These are phyloP conservation scores for Boletus subparvulus DNA, from an alignment of 768 basidiomycete genomes.

Conservation along the genomic window DNA sequence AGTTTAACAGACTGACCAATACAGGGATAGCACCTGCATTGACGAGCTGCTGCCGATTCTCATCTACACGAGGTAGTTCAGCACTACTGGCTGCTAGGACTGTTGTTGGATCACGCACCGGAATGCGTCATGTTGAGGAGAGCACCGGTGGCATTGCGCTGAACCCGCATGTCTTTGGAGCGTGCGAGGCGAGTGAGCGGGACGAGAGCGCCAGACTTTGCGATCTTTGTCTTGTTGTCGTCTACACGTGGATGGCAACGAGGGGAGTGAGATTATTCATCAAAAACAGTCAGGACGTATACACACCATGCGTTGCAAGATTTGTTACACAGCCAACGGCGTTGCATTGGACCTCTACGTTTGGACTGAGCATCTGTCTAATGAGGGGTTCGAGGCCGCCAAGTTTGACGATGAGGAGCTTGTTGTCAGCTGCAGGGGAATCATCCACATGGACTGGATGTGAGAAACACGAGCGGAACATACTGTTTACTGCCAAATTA, in stretches of 20 bases:
- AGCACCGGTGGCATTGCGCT: constrained; percentile 97
- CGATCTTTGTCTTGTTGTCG: constrained; percentile 99
- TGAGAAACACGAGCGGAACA: constrained; percentile 36
- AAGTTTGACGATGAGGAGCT: constrained; percentile 95
- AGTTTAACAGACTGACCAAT: constrained; percentile 89
- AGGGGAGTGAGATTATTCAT: constrained; percentile 8
- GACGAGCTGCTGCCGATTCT: constrained; percentile 97
- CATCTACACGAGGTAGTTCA: constrained; percentile 55
- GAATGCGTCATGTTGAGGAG: constrained; percentile 99
- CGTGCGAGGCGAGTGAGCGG: constrained; percentile 94
- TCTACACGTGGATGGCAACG: constrained; percentile 47
- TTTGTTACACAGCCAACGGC: constrained; percentile 99
- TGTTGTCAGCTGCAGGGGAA: constrained; percentile 81
- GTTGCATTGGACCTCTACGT: constrained; percentile 99
- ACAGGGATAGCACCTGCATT: constrained; percentile 99
- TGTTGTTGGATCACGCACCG: constrained; percentile 48
- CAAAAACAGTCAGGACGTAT: background rate
- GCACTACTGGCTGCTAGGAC: background rate
- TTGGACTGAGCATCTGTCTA: constrained; percentile 97
- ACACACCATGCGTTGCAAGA: constrained; percentile 92
- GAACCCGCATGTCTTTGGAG: constrained; percentile 99
- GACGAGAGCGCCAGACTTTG: constrained; percentile 97
- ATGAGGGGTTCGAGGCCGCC: constrained; percentile 98
- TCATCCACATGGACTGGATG: constrained; percentile 11
- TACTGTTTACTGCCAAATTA: constrained; percentile 97